Evolutionary conservation across 768 basidiomycete species (phyloP).

Genomic region (Gymnopilus dilepis): DNA sequence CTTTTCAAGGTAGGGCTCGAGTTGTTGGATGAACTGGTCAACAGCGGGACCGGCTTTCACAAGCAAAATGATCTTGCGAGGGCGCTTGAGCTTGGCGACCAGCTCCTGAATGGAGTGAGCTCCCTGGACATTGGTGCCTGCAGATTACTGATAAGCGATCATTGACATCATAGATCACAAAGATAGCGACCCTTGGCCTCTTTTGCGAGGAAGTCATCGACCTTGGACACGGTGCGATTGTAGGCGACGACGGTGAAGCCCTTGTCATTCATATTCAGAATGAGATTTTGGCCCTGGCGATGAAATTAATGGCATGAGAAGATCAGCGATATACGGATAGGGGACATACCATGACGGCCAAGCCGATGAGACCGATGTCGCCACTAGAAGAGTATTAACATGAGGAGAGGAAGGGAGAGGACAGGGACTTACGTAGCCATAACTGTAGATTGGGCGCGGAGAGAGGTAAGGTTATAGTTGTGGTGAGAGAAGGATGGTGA

Average conservation of each 20-base stretch:
- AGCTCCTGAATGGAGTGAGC: constrained; percentile 95
- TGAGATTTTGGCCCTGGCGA: constrained; percentile 89
- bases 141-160: constrained; percentile 18
- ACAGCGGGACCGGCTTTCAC: constrained; percentile 98
- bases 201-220: constrained; percentile 93
- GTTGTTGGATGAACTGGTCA: constrained; percentile 92
- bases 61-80: constrained; percentile 96
- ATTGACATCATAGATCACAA: constrained; percentile 23
- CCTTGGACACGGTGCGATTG: constrained; percentile 97
- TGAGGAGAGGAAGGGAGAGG: constrained; percentile 8
- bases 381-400: constrained; percentile 57
- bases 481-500: constrained; percentile 35
- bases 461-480: constrained; percentile 33
- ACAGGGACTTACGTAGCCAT: constrained; percentile 44
- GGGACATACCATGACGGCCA: constrained; percentile 92
- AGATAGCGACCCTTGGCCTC: constrained; percentile 89
- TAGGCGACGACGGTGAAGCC: constrained; percentile 97
- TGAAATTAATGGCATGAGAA: constrained; percentile 18
- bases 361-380: constrained; percentile 97
- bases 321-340: constrained; percentile 20
- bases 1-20: constrained; percentile 86
- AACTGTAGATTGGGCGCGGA: constrained; percentile 48
- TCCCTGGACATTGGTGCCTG: constrained; percentile 94
- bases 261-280: constrained; percentile 99
- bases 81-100: constrained; percentile 87